Evolutionary conservation across 2,329 filamentous ascomycete species (phyloP).

Genomic region (Arachnopeziza araneosa): DNA sequence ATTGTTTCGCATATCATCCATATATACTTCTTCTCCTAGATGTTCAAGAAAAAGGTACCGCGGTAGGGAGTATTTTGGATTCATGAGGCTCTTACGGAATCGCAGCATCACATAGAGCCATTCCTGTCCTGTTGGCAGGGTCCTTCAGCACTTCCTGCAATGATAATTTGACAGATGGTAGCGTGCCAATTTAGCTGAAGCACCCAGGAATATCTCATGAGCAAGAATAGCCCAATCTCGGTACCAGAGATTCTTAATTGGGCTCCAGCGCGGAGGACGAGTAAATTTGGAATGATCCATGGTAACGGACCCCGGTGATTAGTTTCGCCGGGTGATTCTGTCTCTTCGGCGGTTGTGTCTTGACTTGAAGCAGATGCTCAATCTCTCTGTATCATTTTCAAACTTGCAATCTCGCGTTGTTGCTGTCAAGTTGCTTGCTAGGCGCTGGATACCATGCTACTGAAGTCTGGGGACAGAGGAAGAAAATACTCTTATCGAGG

Average conservation of each 20-base stretch:
- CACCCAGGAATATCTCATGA: background rate
- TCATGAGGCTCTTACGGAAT: too few relatives aligned
- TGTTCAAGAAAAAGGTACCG: background rate
- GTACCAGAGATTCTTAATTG: too few relatives aligned
- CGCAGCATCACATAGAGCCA: background rate
- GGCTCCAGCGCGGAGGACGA: too few relatives aligned
- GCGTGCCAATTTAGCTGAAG: background rate
- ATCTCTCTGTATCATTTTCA: too few relatives aligned
- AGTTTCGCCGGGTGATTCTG: background rate
- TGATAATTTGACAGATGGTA: background rate
- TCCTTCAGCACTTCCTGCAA: background rate
- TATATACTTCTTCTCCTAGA: background rate
- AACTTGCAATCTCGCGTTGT: too few relatives aligned
- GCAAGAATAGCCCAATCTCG: background rate
- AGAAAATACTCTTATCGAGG: background rate
- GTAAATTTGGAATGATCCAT: too few relatives aligned
- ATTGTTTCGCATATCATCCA: background rate
- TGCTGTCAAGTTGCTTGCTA: background rate
- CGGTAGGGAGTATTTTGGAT: too few relatives aligned
- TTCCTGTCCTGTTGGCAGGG: too few relatives aligned
- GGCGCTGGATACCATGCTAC: background rate
- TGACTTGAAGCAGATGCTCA: too few relatives aligned
- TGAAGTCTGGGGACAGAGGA: background rate
- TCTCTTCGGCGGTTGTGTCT: background rate
- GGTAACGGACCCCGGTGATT: too few relatives aligned